Evolutionary conservation across 2,329 filamentous ascomycete species (phyloP).

Genomic region (Epichloe glyceriae): DNA sequence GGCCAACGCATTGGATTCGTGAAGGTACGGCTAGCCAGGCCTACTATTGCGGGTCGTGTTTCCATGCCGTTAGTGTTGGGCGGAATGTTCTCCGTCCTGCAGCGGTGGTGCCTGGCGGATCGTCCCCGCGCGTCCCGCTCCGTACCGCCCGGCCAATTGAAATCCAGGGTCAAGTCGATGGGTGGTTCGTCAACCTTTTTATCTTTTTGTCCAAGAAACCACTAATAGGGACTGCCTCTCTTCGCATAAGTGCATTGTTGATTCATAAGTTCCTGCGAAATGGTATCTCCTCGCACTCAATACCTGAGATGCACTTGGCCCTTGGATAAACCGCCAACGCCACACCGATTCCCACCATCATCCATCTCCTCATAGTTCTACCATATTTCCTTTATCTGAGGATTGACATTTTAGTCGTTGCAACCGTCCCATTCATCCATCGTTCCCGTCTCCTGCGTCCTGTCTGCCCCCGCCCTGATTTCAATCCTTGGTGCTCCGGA

Average conservation of each 20-base stretch:
- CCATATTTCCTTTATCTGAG: too few species aligned
- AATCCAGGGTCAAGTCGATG: not conserved
- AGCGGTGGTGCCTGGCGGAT: not conserved
- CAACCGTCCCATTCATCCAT: not conserved
- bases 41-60: too few species aligned
- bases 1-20: too few species aligned
- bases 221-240: too few species aligned
- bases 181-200: too few species aligned
- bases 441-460: not conserved
- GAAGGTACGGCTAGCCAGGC: too few species aligned
- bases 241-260: too few species aligned
- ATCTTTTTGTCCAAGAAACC: too few species aligned
- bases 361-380: not conserved
- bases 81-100: too few species aligned
- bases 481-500: conserved; percentile 16
- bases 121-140: not conserved
- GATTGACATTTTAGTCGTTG: not conserved
- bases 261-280: not conserved
- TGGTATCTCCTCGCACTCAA: not conserved
- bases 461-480: not conserved
- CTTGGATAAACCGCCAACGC: not conserved
- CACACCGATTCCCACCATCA: not conserved
- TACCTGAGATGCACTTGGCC: not conserved
- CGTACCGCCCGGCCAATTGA: not conserved
- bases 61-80: too few species aligned